Conservation (phyloP, 148 eudicot species). For the Dianthus caryophyllus region DNA sequence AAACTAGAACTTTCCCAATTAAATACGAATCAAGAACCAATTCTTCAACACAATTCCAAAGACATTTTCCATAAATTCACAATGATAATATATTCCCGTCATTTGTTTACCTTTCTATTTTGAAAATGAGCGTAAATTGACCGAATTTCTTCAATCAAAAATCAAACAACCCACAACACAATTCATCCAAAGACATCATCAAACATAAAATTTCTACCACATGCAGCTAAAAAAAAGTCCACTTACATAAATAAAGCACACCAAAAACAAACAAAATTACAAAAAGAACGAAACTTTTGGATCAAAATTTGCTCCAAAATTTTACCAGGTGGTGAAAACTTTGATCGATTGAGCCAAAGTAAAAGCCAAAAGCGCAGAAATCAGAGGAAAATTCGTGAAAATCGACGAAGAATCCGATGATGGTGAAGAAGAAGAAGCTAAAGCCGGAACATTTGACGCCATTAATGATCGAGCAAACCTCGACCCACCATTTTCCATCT, state of each 20-base stretch:
- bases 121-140: too few relatives aligned
- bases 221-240: neutral
- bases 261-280: neutral
- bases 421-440: conserved; percentile 24
- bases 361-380: conserved; percentile 62
- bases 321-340: conserved; percentile 57
- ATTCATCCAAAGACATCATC: neutral
- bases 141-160: neutral
- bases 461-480: conserved; percentile 30
- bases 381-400: conserved; percentile 48
- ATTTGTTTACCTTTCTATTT: too few relatives aligned
- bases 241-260: neutral
- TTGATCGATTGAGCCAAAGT: conserved; percentile 58
- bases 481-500: conserved; percentile 23
- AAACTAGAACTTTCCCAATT: neutral
- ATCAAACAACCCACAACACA: neutral
- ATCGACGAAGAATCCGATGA: conserved; percentile 26
- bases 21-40: neutral
- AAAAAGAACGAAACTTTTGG: neutral
- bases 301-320: conserved; percentile 11
- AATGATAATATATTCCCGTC: too few relatives aligned
- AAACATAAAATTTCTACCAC: neutral
- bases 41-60: neutral
- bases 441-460: conserved; percentile 23
- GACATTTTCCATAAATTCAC: neutral